These are phyloP conservation scores for Sphenostylis stenocarpa DNA, from an alignment of 306 rosid species.

Conservation along the genomic window DNA sequence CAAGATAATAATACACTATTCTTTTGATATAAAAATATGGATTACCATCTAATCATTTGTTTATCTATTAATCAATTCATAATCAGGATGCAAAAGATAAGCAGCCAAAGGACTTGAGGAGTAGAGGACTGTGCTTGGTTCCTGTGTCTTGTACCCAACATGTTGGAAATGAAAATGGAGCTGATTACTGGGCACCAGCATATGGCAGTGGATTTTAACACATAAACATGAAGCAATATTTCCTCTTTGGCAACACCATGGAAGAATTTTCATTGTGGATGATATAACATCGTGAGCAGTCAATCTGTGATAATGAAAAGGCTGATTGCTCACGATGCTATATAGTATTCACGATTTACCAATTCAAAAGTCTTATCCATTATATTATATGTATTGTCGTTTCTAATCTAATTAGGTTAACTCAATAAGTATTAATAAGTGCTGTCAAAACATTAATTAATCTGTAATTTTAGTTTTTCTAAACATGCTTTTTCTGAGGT, in stretches of 20 bases:
- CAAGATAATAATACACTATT: background rate
- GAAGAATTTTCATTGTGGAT: background rate
- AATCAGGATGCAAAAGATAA: conserved; percentile 44
- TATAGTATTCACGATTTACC: conserved; percentile 10
- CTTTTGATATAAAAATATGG: background rate
- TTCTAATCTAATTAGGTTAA: conserved; percentile 46
- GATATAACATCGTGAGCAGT: conserved; percentile 75
- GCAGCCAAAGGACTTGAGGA: conserved; percentile 59
- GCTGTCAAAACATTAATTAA: conserved; percentile 13
- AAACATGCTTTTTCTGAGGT: conserved; percentile 16
- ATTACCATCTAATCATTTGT: background rate
- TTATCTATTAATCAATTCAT: background rate
- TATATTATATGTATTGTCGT: conserved; percentile 14
- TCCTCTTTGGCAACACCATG: background rate
- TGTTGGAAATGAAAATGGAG: conserved; percentile 78
- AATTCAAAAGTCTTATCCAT: background rate
- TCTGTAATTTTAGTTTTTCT: conserved; percentile 18
- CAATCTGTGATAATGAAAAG: conserved; percentile 53
- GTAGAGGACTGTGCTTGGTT: conserved; percentile 85
- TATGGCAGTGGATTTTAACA: conserved; percentile 55
- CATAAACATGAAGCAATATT: background rate
- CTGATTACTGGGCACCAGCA: conserved; percentile 88
- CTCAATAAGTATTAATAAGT: conserved; percentile 22
- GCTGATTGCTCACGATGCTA: conserved; percentile 86
- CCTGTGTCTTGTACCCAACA: conserved; percentile 81